A percentile compares a stretch with the other conserved stretches of the same genome.
Evolutionary conservation across 306 rosid species (phyloP).

Genomic region (Inga oerstediana): DNA sequence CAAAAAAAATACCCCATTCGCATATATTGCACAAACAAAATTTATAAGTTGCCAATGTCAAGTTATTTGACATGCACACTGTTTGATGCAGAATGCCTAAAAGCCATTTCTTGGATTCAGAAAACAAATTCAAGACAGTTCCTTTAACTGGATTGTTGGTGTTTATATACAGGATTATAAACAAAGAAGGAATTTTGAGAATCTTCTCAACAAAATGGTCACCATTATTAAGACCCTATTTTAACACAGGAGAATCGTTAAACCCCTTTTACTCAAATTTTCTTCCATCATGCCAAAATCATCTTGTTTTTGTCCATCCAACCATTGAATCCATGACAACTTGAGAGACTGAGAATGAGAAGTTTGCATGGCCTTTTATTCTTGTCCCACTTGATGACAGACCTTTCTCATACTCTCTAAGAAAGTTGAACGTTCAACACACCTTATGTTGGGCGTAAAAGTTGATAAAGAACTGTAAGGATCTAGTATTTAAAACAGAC

Average conservation of each 20-base stretch:
- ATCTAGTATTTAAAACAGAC: neutral
- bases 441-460: neutral
- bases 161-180: neutral
- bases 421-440: neutral
- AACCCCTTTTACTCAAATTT: constrained; percentile 12
- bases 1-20: neutral
- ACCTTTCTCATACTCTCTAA: neutral
- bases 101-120: neutral
- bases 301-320: constrained; percentile 13
- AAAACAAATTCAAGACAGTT: neutral
- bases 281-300: constrained; percentile 15
- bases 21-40: constrained; percentile 18
- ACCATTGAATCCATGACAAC: constrained; percentile 23
- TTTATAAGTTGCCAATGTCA: constrained; percentile 8
- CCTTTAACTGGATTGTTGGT: neutral
- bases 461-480: neutral
- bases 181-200: neutral
- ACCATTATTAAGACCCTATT: neutral
- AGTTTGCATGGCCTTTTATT: neutral
- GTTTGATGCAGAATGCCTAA: constrained; percentile 14
- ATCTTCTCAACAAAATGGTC: neutral
- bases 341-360: neutral
- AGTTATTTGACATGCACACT: neutral
- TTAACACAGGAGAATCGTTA: neutral
- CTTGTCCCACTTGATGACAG: neutral